Percentiles rank a stretch among this genome's conserved stretches.
Conservation (phyloP, 306 rosid genomes). For the Acacia acuminata region DNA sequence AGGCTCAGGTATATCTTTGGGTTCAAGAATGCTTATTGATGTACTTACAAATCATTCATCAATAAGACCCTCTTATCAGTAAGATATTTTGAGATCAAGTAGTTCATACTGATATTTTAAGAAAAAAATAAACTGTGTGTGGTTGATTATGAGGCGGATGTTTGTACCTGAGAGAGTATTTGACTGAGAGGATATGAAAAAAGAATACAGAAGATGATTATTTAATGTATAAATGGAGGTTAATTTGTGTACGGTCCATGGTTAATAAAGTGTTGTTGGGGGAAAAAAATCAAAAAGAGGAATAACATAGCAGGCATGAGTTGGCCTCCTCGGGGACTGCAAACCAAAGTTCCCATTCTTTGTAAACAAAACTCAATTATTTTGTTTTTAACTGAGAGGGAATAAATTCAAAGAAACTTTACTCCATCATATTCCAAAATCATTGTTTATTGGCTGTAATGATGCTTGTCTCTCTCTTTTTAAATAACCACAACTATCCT, state of each 20-base stretch:
- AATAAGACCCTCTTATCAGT: rapidly evolving
- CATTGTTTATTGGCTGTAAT: slow-evolving; percentile 14
- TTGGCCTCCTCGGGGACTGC: slow-evolving; percentile 4
- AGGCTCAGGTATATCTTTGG: too few species aligned
- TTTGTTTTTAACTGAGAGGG: not conserved
- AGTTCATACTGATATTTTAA: not conserved
- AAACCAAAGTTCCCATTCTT: not conserved
- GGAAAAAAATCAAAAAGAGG: not conserved
- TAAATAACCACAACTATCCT: too few species aligned
- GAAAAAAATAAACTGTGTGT: not conserved
- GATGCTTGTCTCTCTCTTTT: not conserved
- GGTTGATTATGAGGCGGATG: not conserved
- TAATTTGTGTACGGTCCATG: not conserved
- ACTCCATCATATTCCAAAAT: not conserved
- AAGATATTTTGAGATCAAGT: not conserved
- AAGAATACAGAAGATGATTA: not conserved
- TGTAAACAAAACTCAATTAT: not conserved
- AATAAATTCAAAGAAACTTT: not conserved
- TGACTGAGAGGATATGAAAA: not conserved
- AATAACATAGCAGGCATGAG: not conserved
- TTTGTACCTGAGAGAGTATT: not conserved
- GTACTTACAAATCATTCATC: too few species aligned
- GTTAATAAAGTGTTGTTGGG: not conserved
- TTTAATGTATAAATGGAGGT: not conserved
- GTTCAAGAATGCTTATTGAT: too few species aligned